Base-by-base conservation (phyloP, 2,329 filamentous ascomycete species). In the Huntiella abstrusa region DNA sequence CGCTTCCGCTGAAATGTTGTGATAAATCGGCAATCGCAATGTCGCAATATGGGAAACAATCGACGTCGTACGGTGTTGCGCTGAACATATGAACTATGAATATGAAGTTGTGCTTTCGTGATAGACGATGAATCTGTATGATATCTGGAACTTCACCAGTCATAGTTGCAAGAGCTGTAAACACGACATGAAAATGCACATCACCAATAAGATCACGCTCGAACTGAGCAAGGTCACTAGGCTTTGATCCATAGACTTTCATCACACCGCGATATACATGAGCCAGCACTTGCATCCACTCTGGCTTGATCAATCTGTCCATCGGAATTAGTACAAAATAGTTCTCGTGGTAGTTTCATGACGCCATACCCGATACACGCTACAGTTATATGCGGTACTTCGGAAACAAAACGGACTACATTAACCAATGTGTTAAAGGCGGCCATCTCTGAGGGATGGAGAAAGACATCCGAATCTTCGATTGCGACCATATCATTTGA, bases 391-490 rank as follows among this genome's bases (percentile, higher is more conserved):
- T 13, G 33, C 33, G 32, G 12, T 3, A 41, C 38, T 6, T 16
- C 33, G 10, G 34, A 41, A n/a, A 47, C 13, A 33, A n/a, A 28
- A 2, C 33, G n/a, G 12, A 47, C 32, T 1, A 16, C 38, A n/a
- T 28, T 12, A 11, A 17, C 8, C 12, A 62, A 50, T 19, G 62
- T 56, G 46, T 64, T 69, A 10, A 76, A 64, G 19, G 64, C 62
- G 0, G 64, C 64, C 71, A 75, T 75, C 19, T 71, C 71, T 0
- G 68, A 67, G 4, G 65, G 63, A 53, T 68, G 74, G n/a, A 76
- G 57, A 43, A 63, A 72, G 1, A 76, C 63, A 50, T 75, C 69
- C 3, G 45, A 47, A 41, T 37, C 45, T 36, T 47, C 39, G 32
- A 38, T 47, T 16, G 17, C 45, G 10, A 42, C 39, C 3, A 12